phyloP scores from a whole-genome alignment of 176 grass and related monocot genomes.

The Puccinellia tenuiflora region DNA sequence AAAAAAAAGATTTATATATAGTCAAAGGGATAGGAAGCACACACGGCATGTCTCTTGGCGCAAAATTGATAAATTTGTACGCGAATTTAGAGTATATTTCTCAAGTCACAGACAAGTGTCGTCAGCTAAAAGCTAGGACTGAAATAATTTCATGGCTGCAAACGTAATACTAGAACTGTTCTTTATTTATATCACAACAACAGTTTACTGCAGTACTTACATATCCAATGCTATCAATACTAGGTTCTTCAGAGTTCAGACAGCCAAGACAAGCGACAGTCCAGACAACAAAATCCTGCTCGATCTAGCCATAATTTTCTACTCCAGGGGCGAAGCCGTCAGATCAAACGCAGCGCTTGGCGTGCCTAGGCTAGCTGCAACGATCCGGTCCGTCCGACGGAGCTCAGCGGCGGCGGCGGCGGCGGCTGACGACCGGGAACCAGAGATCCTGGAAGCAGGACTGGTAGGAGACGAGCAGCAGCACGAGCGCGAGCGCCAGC shows the following conservation, averaged over 20 bases:
- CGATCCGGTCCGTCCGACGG: background rate
- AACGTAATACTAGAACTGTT: background rate
- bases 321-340: background rate
- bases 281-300: background rate
- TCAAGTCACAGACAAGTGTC: background rate
- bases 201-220: background rate
- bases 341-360: background rate
- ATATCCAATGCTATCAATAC: background rate
- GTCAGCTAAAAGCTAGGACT: background rate
- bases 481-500: conserved; percentile 57
- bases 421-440: conserved; percentile 53
- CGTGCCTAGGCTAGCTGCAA: background rate
- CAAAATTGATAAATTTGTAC: background rate
- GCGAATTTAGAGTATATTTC: background rate
- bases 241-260: background rate
- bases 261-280: background rate
- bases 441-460: conserved; percentile 71
- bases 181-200: conserved; percentile 14
- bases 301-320: background rate
- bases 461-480: conserved; percentile 95
- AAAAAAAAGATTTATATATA: too few species aligned
- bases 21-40: background rate
- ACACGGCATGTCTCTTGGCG: background rate
- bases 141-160: background rate
- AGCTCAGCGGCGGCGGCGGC: conserved; percentile 39